Evolutionary conservation across 2,329 filamentous ascomycete genomes (phyloP), one percentile per base, ranked within the genome.

Genomic region (Ilyonectria robusta): DNA sequence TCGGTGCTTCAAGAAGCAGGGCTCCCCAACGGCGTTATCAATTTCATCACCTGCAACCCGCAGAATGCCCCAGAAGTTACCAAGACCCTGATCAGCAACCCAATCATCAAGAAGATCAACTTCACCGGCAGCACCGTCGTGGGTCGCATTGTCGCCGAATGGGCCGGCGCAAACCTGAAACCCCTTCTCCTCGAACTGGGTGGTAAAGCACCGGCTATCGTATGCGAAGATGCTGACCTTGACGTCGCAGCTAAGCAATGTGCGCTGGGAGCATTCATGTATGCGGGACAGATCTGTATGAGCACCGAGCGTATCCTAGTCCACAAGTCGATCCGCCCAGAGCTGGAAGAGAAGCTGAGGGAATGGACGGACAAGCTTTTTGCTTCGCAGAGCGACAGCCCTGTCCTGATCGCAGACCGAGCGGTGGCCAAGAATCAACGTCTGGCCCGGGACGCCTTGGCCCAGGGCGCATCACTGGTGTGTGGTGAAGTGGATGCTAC

Each of bases 221-320:
- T 86, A 0, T 76, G 83, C 7, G 76, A 79, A 33, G 84, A 86
- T 66, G 84, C 84, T 0, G 79, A 86, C 67, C 70, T 86, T 4
- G 78, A 81, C 35, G 77, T 79, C 55, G 83, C 83, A 0, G 82
- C 80, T 1, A 57, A 69, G 19, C 60, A 75, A 11, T 76, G 75
- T 47, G 68, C 66, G 3, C 29, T 66, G 8, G 75, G 74, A 5
- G 71, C 74, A 0, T 76, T 70, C 57, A 74, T 93, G 67, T 88
- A 95, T 78, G 83, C 84, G 2, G 94, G 94, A 0, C 94, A 97
- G 82, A 89, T 95, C 50, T 96, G 94, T 85, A 95, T 96, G 93
- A 91, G 91, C 80, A 84, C 86, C 31, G 64, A 67, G n/a, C 55
- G 63, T 17, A 69, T 69, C 37, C 37, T 69, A n/a, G 64, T 62